phyloP scores from a whole-genome alignment of 2,329 filamentous ascomycete genomes.

The Magnaporthiopsis rhizophila region DNA sequence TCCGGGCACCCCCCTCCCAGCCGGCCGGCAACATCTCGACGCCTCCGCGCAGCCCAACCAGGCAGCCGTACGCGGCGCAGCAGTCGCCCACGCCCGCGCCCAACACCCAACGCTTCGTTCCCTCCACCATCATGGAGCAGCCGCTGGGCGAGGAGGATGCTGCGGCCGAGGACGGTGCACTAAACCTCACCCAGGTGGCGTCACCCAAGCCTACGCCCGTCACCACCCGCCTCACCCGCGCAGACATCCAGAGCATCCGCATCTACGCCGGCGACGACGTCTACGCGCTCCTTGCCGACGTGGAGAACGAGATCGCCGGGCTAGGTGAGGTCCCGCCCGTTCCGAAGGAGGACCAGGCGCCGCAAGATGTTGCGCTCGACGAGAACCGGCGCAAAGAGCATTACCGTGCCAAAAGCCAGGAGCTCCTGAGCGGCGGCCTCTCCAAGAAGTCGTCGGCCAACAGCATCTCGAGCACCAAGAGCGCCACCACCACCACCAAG shows the following conservation, averaged over 20 bases:
- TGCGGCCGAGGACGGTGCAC: constrained; percentile 5
- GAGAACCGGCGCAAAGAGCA: constrained; percentile 32
- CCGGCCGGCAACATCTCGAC: constrained; percentile 39
- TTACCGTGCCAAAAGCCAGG: constrained; percentile 43
- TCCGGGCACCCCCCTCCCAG: constrained; percentile 23
- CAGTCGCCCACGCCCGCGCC: constrained; percentile 40
- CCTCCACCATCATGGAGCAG: constrained; percentile 47
- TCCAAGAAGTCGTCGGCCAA: constrained; percentile 22
- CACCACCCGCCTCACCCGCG: constrained; percentile 18
- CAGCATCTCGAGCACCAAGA: constrained; percentile 13
- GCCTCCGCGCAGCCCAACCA: constrained; percentile 52
- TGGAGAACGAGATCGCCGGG: constrained; percentile 51
- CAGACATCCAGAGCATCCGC: constrained; percentile 55
- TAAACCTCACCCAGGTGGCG: background rate
- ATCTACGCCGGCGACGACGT: constrained; percentile 62
- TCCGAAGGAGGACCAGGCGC: constrained; percentile 15
- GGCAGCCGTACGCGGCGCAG: constrained; percentile 24
- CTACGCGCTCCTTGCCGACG: constrained; percentile 57
- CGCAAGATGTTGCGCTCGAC: constrained; percentile 13
- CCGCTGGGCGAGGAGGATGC: constrained; percentile 36
- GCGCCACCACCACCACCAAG: constrained; percentile 9
- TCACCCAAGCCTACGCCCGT: background rate
- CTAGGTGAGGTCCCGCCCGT: constrained; percentile 18
- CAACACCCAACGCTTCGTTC: constrained; percentile 43
- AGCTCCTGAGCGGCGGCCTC: constrained; percentile 35